Percentiles rank a stretch among this genome's conserved stretches.
phyloP scores from a whole-genome alignment of 2,329 filamentous ascomycete genomes.

The Venturia nashicola region DNA sequence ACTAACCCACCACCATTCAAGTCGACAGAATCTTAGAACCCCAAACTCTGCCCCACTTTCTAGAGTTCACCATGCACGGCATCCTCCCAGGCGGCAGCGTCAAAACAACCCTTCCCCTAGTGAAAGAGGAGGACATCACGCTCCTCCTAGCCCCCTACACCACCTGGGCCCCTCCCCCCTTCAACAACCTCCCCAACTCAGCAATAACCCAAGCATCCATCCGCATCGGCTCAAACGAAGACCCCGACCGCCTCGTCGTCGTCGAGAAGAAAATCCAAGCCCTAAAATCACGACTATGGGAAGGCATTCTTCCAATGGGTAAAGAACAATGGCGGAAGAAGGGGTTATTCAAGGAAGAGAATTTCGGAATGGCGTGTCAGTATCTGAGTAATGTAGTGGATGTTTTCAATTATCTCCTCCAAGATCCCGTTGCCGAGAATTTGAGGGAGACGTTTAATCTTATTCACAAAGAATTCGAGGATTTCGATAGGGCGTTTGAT shows the following conservation, averaged over 20 bases:
- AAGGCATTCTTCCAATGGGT: not conserved
- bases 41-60: not conserved
- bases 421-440: not conserved
- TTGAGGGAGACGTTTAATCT: not conserved
- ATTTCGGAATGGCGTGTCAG: conserved; percentile 1
- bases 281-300: not conserved
- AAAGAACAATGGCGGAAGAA: not conserved
- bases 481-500: not conserved
- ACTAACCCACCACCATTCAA: not conserved
- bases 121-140: not conserved
- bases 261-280: conserved; percentile 3
- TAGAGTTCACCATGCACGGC: not conserved
- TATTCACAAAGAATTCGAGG: not conserved
- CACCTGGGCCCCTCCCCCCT: not conserved
- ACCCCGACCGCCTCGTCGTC: not conserved
- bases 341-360: not conserved
- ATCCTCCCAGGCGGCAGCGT: not conserved
- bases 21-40: not conserved
- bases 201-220: not conserved
- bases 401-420: not conserved
- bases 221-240: not conserved
- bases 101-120: not conserved
- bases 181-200: not conserved
- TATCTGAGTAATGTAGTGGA: not conserved
- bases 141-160: not conserved